These are phyloP conservation scores for Populus pruinosa DNA, from an alignment of 345 rosid species.

Conservation along the genomic window DNA sequence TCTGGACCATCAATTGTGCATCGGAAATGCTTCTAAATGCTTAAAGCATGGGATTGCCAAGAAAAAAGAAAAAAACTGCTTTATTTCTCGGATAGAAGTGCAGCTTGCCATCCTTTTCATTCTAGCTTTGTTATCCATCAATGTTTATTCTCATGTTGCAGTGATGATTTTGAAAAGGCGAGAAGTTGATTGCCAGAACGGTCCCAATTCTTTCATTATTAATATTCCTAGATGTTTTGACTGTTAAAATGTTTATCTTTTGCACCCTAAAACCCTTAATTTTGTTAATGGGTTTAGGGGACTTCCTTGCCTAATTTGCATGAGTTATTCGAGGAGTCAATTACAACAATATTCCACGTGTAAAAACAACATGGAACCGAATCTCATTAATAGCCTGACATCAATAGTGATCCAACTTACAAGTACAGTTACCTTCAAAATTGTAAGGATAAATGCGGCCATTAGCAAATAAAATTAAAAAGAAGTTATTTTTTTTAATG, in stretches of 20 bases:
- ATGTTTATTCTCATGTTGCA: slow-evolving; percentile 36
- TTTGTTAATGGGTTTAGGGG: neutral
- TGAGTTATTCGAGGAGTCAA: neutral
- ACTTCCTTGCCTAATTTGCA: neutral
- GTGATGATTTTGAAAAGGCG: slow-evolving; percentile 38
- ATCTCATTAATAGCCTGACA: neutral
- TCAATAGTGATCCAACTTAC: no score
- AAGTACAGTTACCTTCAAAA: no score
- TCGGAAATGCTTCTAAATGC: slow-evolving; percentile 78
- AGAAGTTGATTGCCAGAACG: slow-evolving; percentile 30
- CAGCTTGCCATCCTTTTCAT: slow-evolving; percentile 30
- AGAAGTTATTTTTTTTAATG: no score
- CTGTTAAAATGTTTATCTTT: neutral
- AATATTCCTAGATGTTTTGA: slow-evolving; percentile 4
- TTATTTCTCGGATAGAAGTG: slow-evolving; percentile 16
- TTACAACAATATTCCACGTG: neutral
- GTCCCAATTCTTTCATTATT: slow-evolving; percentile 37
- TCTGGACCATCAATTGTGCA: slow-evolving; percentile 94
- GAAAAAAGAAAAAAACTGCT: slow-evolving; percentile 11
- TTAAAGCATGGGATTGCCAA: slow-evolving; percentile 17
- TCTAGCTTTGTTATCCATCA: slow-evolving; percentile 32
- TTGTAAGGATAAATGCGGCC: no score
- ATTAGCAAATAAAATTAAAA: no score
- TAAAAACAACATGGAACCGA: neutral
- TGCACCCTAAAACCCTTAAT: neutral